phyloP scores from a whole-genome alignment of 2,329 filamentous ascomycete genomes.

The Fusarium anguioides region DNA sequence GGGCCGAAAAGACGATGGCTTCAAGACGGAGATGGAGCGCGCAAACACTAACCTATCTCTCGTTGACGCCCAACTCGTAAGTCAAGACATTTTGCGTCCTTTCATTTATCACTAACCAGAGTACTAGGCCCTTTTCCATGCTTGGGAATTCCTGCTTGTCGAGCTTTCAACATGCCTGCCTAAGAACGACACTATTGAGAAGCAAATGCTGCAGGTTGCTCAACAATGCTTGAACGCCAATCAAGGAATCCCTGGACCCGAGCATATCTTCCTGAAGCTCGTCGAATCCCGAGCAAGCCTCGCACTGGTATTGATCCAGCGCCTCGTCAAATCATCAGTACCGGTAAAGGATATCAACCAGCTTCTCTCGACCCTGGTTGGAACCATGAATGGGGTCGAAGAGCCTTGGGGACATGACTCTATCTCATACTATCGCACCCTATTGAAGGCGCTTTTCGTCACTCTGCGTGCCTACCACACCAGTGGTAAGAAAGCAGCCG shows the following conservation, averaged over 20 bases:
- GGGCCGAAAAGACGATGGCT: conserved; percentile 75
- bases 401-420: conserved; percentile 64
- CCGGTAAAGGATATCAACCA: conserved; percentile 63
- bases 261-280: conserved; percentile 84
- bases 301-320: conserved; percentile 83
- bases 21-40: conserved; percentile 82
- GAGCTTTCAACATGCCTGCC: conserved; percentile 79
- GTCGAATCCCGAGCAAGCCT: conserved; percentile 82
- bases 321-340: conserved; percentile 71
- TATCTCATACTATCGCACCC: conserved; percentile 80
- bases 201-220: conserved; percentile 78
- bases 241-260: conserved; percentile 75
- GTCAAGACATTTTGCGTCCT: conserved; percentile 52
- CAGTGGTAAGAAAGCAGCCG: conserved; percentile 47
- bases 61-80: conserved; percentile 89
- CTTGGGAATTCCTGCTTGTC: conserved; percentile 88
- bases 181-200: conserved; percentile 66
- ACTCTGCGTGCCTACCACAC: conserved; percentile 74
- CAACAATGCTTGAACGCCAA: conserved; percentile 84
- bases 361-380: conserved; percentile 62
- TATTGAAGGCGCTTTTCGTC: conserved; percentile 87
- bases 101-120: conserved; percentile 33
- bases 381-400: conserved; percentile 64
- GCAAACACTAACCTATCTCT: conserved; percentile 93
- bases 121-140: conserved; percentile 79